Percentiles rank a stretch among this genome's conserved stretches.
Conservation (phyloP, 2,329 filamentous ascomycete genomes). For the Fonsecaea pugnacius region DNA sequence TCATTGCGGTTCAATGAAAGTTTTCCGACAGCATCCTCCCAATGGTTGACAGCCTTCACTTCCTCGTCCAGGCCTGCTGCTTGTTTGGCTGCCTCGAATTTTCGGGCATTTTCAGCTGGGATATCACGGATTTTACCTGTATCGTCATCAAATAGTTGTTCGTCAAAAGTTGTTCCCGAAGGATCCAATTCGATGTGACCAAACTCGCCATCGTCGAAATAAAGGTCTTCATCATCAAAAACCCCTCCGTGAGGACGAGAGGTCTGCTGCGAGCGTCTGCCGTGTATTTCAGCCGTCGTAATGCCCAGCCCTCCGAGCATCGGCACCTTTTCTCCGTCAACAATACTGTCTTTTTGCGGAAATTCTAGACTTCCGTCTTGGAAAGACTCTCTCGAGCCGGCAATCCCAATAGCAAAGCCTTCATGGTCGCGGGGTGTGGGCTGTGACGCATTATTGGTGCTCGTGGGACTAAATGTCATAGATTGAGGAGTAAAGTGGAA, state of each 20-base stretch:
- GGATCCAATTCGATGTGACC: constrained; percentile 27
- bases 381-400: constrained; percentile 31
- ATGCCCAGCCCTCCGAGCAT: constrained; percentile 35
- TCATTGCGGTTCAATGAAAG: background rate
- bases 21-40: constrained; percentile 2
- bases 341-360: constrained; percentile 8
- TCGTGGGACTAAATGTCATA: constrained; percentile 38
- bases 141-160: constrained; percentile 55
- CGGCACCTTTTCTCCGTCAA: constrained; percentile 20
- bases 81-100: constrained; percentile 32
- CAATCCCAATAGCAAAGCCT: constrained; percentile 36
- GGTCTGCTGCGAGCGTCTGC: constrained; percentile 16
- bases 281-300: constrained; percentile 23
- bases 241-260: constrained; percentile 27
- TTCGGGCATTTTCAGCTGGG: constrained; percentile 35
- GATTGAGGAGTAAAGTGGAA: constrained; percentile 40
- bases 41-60: constrained; percentile 14
- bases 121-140: constrained; percentile 45
- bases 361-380: constrained; percentile 4
- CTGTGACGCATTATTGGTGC: constrained; percentile 37
- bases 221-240: constrained; percentile 48
- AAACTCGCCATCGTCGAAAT: constrained; percentile 52
- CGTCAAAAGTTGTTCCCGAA: constrained; percentile 48
- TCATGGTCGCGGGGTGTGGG: constrained; percentile 39
- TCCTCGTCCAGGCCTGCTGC: constrained; percentile 15